These are phyloP conservation scores for Bjerkandera adusta DNA, from an alignment of 1,284 basidiomycete species.

Conservation along the genomic window DNA sequence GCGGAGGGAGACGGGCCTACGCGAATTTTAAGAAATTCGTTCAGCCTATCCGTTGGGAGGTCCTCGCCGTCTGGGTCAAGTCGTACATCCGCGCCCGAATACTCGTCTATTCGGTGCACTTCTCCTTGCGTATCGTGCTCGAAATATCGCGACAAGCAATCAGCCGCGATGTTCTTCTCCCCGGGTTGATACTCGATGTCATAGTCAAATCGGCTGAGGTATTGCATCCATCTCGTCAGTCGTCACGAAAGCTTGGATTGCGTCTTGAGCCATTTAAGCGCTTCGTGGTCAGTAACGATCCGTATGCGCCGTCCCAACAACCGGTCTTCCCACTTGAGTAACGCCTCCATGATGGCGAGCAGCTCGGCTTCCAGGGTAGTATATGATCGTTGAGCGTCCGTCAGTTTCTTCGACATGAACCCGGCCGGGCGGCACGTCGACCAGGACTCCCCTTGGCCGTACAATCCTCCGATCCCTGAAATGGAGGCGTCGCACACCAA, in stretches of 20 bases:
- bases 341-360: constrained; percentile 35
- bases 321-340: constrained; percentile 37
- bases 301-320: constrained; percentile 24
- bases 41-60: neutral
- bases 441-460: constrained; percentile 37
- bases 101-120: constrained; percentile 22
- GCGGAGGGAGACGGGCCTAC: neutral
- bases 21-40: neutral
- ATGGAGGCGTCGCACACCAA: constrained; percentile 40
- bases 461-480: constrained; percentile 35
- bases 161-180: constrained; percentile 29
- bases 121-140: constrained; percentile 22
- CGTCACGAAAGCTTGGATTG: constrained; percentile 31
- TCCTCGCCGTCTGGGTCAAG: constrained; percentile 5
- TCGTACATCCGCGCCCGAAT: constrained; percentile 5
- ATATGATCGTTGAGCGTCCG: constrained; percentile 37
- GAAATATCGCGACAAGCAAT: constrained; percentile 35
- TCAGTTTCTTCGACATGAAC: constrained; percentile 42
- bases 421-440: constrained; percentile 32
- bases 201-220: constrained; percentile 32
- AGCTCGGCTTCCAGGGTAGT: constrained; percentile 34
- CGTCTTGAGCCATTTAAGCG: constrained; percentile 27
- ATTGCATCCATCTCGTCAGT: constrained; percentile 32
- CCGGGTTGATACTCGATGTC: constrained; percentile 32
- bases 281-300: constrained; percentile 35